Evolutionary conservation across 2,329 filamentous ascomycete genomes (phyloP).

Genomic region (Alternaria metachromatica): DNA sequence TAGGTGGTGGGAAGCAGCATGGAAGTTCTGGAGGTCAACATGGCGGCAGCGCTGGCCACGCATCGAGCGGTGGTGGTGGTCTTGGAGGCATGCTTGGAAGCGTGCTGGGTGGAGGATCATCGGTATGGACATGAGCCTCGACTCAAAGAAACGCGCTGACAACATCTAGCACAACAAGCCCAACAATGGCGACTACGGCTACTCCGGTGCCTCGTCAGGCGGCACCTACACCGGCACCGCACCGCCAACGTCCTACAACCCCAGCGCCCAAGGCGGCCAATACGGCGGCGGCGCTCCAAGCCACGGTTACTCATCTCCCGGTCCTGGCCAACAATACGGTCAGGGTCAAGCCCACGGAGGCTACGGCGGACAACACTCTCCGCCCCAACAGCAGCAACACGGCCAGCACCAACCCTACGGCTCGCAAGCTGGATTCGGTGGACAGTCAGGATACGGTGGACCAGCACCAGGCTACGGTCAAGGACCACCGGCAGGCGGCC

Average conservation of each 20-base stretch:
- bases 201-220: slow-evolving; percentile 56
- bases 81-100: slow-evolving; percentile 42
- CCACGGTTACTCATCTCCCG: slow-evolving; percentile 26
- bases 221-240: slow-evolving; percentile 68
- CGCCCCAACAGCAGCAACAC: slow-evolving; percentile 11
- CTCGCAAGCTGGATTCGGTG: slow-evolving; percentile 32
- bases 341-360: slow-evolving; percentile 19
- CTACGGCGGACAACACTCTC: slow-evolving; percentile 19
- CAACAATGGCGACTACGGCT: slow-evolving; percentile 61
- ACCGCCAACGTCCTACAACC: slow-evolving; percentile 67
- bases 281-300: slow-evolving; percentile 30
- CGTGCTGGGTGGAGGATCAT: slow-evolving; percentile 43
- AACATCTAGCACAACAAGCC: slow-evolving; percentile 43
- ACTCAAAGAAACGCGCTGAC: slow-evolving; percentile 8
- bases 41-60: slow-evolving; percentile 55
- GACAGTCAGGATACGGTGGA: slow-evolving; percentile 27
- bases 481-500: slow-evolving; percentile 10
- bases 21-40: slow-evolving; percentile 51
- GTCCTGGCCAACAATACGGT: slow-evolving; percentile 26
- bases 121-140: slow-evolving; percentile 31
- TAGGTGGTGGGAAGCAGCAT: slow-evolving; percentile 46
- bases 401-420: slow-evolving; percentile 22
- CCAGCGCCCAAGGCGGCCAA: slow-evolving; percentile 36
- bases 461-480: slow-evolving; percentile 9
- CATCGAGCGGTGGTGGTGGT: slow-evolving; percentile 18